Percentiles rank a stretch among this genome's conserved stretches.
These are phyloP conservation scores for Stagonosporopsis vannaccii DNA, from an alignment of 2,329 filamentous ascomycete genomes.

Conservation along the genomic window DNA sequence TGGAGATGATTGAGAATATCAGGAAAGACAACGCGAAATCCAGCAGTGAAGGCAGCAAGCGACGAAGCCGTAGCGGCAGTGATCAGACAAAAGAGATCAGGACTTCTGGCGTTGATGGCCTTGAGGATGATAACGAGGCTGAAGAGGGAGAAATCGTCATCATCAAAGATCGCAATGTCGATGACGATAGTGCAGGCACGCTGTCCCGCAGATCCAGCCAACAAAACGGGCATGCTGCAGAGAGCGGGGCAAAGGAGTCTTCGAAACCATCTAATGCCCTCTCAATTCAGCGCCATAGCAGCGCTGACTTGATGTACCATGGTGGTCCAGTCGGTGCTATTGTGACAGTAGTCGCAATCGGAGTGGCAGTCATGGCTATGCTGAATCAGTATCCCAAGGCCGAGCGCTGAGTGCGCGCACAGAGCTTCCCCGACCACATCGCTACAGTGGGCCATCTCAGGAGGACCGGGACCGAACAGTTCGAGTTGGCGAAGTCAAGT, in stretches of 20 bases:
- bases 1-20: conserved; percentile 87
- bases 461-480: conserved; percentile 6
- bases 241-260: conserved; percentile 29
- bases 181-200: conserved; percentile 32
- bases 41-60: conserved; percentile 40
- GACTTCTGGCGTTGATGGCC: conserved; percentile 25
- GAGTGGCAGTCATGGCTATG: conserved; percentile 52
- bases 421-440: conserved; percentile 3
- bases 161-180: conserved; percentile 43
- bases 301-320: conserved; percentile 43
- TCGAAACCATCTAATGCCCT: conserved; percentile 35
- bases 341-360: conserved; percentile 50
- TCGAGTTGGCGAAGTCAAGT: neutral
- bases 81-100: conserved; percentile 18
- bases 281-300: conserved; percentile 35
- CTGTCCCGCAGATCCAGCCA: conserved; percentile 26
- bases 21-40: conserved; percentile 69
- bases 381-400: conserved; percentile 55
- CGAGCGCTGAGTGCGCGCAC: conserved; percentile 49
- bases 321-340: conserved; percentile 50
- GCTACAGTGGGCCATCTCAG: conserved; percentile 4
- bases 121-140: conserved; percentile 29
- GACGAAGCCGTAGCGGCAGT: conserved; percentile 36
- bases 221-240: conserved; percentile 43
- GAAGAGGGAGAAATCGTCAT: conserved; percentile 49